phyloP scores from a whole-genome alignment of 192 early-diverging fungal species.

The Coemansia sp. region DNA sequence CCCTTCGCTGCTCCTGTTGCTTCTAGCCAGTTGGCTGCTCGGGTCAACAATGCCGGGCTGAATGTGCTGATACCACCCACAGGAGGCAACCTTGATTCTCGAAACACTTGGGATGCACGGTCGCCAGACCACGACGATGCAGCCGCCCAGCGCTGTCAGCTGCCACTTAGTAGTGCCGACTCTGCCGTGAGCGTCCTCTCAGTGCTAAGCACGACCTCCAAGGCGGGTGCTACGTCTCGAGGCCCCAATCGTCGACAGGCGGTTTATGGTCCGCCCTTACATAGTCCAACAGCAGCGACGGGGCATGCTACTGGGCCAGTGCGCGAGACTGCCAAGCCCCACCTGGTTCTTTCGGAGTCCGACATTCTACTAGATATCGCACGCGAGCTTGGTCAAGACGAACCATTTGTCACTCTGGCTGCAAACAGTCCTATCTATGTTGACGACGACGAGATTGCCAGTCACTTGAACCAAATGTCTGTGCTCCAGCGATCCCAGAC shows the following conservation, averaged over 20 bases:
- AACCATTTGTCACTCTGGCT: slow-evolving; percentile 20
- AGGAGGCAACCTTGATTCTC: slow-evolving; percentile 2
- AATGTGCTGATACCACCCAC: slow-evolving; percentile 38
- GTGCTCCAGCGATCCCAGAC: slow-evolving; percentile 16
- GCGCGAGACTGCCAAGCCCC: slow-evolving; percentile 9
- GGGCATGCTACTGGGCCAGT: slow-evolving; percentile 6
- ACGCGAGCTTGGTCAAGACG: slow-evolving; percentile 51
- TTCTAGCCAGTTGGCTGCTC: slow-evolving; percentile 3
- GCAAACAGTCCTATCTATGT: slow-evolving; percentile 35
- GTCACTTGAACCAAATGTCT: slow-evolving; percentile 37
- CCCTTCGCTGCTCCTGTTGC: slow-evolving; percentile 11
- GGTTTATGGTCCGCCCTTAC: slow-evolving; percentile 39
- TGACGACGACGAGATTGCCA: slow-evolving; percentile 40
- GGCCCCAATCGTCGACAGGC: slow-evolving; percentile 34
- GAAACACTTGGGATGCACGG: slow-evolving; percentile 37
- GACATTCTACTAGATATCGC: slow-evolving; percentile 53
- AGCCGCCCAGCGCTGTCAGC: background rate
- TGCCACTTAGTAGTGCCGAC: slow-evolving; percentile 24
- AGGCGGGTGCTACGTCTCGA: background rate
- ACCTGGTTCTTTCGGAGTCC: slow-evolving; percentile 6
- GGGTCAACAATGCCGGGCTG: slow-evolving; percentile 11
- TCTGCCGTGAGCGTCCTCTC: slow-evolving; percentile 23
- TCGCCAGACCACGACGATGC: slow-evolving; percentile 32
- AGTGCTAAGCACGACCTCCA: slow-evolving; percentile 9
- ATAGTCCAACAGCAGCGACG: slow-evolving; percentile 8